Evolutionary conservation across 768 basidiomycete genomes (phyloP), one percentile per base, ranked within the genome.

Genomic region (Leccinum barrowsii): DNA sequence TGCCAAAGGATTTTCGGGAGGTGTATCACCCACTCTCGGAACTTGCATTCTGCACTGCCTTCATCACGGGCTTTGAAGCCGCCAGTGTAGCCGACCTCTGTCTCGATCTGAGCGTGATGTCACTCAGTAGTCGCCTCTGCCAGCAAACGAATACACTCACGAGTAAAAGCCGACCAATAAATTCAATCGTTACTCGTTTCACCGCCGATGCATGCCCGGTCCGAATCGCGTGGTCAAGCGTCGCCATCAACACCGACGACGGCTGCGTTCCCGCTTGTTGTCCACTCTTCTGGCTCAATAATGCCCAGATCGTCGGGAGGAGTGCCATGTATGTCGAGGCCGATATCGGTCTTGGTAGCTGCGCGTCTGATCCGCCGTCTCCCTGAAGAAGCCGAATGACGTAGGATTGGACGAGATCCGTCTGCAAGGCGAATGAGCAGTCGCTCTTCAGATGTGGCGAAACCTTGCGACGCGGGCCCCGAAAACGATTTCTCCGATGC

Each of bases 1-100:
- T 98, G 94, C 95, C 95, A 98, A 4, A 98, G 76, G 6, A 80
- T 79, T 72, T 84, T 87, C 0, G 94, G 92, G 47, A 97, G 79
- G 62, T 89, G 84, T 26, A 80, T 70, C 17, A 93, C 62, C 93
- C 94, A 97, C 21, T 80, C 80, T 52, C 78, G 74, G 40, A 87
- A 71, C 53, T 73, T 77, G 32, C 56, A 64, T 24, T 60, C 64
- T 44, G 67, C 68, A 6, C 5, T 2, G 4, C 59, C 63, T 58
- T 62, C 68, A 60, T 56, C 72, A 62, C 52, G 64, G 21, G 79
- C 61, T 13, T 70, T 73, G 64, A 87, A 82, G 22, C 67, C 57
- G 5, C 86, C 87, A 4, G 56, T 64, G 65, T 85, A 87, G 48
- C 78, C 76, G 0, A 73, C 72, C 55, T 84, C 81, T 47, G 78